Evolutionary conservation across 179 eudicot genomes (phyloP).

Genomic region (Spinacia oleracea): DNA sequence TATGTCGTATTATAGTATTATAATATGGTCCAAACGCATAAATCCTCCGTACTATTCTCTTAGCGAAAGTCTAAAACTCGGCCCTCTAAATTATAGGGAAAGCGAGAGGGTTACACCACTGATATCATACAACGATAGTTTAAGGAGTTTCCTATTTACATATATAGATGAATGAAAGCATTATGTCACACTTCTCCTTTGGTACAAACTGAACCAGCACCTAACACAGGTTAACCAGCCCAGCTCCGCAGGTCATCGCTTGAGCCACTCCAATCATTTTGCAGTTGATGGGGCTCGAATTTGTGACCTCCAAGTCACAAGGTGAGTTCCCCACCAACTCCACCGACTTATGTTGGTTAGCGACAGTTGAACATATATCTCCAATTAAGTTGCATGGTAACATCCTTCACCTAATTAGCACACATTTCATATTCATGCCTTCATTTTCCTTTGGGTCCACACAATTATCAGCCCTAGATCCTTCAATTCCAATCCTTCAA

Average conservation of each 20-base stretch:
- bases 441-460: slow-evolving; percentile 16
- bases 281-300: too few relatives aligned
- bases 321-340: too few relatives aligned
- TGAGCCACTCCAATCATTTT: too few relatives aligned
- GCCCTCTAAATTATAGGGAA: neutral
- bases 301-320: too few relatives aligned
- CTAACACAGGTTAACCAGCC: too few relatives aligned
- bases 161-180: neutral
- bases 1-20: too few relatives aligned
- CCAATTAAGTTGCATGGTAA: slow-evolving; percentile 13
- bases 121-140: neutral
- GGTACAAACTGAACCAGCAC: too few relatives aligned
- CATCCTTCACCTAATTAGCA: slow-evolving; percentile 2
- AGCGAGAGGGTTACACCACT: neutral
- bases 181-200: neutral
- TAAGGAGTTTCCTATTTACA: neutral
- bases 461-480: neutral
- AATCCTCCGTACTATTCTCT: neutral
- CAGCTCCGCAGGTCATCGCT: too few relatives aligned
- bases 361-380: slow-evolving; percentile 20
- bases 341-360: too few relatives aligned
- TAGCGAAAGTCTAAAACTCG: neutral
- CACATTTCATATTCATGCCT: slow-evolving; percentile 12
- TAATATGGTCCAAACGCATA: neutral
- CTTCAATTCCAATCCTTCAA: slow-evolving; percentile 18